A percentile compares a stretch with the other conserved stretches of the same genome.
phyloP scores from a whole-genome alignment of 371 early-diverging fungal species.

The Rhizomucor pusillus region DNA sequence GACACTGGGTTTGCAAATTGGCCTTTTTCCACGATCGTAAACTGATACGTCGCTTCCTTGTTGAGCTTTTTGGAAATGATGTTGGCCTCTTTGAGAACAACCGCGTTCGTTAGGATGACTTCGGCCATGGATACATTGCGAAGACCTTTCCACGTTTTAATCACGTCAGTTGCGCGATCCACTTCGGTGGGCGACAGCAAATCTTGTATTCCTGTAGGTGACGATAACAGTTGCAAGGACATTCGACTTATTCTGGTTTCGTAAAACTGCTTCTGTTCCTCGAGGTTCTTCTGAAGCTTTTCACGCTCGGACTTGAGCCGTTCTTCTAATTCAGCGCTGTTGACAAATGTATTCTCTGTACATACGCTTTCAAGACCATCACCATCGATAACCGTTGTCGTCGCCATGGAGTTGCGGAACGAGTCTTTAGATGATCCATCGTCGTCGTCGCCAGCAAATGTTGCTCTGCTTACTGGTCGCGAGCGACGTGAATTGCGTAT shows the following conservation, averaged over 20 bases:
- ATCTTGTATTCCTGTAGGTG: slow-evolving; percentile 9
- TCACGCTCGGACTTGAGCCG: slow-evolving; percentile 51
- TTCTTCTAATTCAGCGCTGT: slow-evolving; percentile 41
- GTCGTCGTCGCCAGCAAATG: slow-evolving; percentile 42
- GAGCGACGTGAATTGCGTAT: slow-evolving; percentile 51
- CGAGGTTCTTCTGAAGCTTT: slow-evolving; percentile 50
- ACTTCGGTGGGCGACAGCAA: slow-evolving; percentile 46
- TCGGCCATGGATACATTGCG: slow-evolving; percentile 75
- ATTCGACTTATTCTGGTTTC: slow-evolving; percentile 55
- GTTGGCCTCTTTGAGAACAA: slow-evolving; percentile 85
- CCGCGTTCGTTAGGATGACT: slow-evolving; percentile 65
- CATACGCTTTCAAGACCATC: slow-evolving; percentile 47
- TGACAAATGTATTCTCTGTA: slow-evolving; percentile 35
- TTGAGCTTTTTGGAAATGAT: slow-evolving; percentile 78
- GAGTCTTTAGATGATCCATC: slow-evolving; percentile 49
- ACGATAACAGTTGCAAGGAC: slow-evolving; percentile 27
- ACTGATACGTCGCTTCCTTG: slow-evolving; percentile 79
- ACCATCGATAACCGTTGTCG: slow-evolving; percentile 24
- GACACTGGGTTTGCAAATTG: slow-evolving; percentile 54
- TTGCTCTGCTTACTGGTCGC: slow-evolving; percentile 54
- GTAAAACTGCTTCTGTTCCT: slow-evolving; percentile 52
- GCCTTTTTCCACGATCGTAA: slow-evolving; percentile 66
- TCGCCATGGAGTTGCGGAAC: slow-evolving; percentile 30
- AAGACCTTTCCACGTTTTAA: slow-evolving; percentile 59
- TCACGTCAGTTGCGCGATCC: slow-evolving; percentile 46